A percentile compares a stretch with the other conserved stretches of the same genome.
Evolutionary conservation across 352 stramenopile species (phyloP).

Genomic region (Globisporangium paddicum): DNA sequence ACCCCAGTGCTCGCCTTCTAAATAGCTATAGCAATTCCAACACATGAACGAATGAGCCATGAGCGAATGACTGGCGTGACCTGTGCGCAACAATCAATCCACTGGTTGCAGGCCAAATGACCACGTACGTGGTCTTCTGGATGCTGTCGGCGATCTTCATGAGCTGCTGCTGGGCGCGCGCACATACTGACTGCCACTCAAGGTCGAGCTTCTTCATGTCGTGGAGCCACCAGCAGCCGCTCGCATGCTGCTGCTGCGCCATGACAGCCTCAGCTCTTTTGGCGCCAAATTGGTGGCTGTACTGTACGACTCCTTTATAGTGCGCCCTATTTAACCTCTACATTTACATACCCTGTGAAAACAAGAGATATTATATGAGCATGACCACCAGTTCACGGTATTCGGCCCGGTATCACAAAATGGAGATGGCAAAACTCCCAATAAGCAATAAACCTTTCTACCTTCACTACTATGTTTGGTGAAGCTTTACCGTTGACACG

Average conservation of each 20-base stretch:
- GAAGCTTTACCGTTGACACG: too few relatives aligned
- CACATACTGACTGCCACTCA: conserved; percentile 51
- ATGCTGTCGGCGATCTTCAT: conserved; percentile 60
- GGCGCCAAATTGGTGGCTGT: neutral
- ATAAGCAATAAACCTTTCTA: too few relatives aligned
- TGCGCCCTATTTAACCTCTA: neutral
- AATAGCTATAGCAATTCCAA: conserved; percentile 32
- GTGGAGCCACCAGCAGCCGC: conserved; percentile 59
- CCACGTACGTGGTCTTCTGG: conserved; percentile 70
- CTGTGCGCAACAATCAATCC: too few relatives aligned
- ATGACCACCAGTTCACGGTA: too few relatives aligned
- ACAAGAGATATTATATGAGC: neutral
- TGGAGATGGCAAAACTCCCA: too few relatives aligned
- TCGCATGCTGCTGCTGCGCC: conserved; percentile 10
- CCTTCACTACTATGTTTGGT: too few relatives aligned
- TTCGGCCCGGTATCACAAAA: too few relatives aligned
- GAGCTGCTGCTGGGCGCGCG: conserved; percentile 54
- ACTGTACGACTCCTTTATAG: neutral
- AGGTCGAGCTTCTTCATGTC: conserved; percentile 56
- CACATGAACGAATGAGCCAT: neutral
- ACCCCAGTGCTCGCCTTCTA: conserved; percentile 62
- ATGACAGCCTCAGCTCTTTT: too few relatives aligned
- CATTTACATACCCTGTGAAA: neutral
- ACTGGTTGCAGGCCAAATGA: neutral
- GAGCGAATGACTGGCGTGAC: neutral